Base-by-base conservation (phyloP, 768 basidiomycete species). In the Gymnopilus junonius region DNA sequence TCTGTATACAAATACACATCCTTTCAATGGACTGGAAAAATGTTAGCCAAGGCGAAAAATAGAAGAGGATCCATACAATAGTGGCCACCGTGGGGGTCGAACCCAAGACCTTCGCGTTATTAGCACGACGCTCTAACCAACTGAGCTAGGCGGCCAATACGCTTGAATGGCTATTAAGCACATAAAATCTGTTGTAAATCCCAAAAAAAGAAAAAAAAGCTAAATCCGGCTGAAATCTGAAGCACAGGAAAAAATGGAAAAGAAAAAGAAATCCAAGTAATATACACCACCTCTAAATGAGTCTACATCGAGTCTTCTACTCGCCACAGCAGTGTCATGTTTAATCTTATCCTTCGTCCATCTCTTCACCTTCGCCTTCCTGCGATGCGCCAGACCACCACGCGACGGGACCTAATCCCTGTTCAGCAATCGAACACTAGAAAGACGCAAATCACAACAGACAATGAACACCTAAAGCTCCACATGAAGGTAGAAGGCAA, bases 41-140 rank as follows among this genome's bases (percentile, higher is more conserved):
- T 40, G 23, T 1, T 29, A 27, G 3, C 17, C 1, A 7, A 12
- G 23, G 29, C 54, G 17, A 51, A 51, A 31, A 31, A 51, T 3
- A 29, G 32, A 15, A n/a, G 4, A 27, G 17, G 23, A 35, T 32
- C 11, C 3, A 15, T 34, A 8, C 1, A 25, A n/a, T n/a, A 14
- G 15, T 88, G 86, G 87, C 87, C 87, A 86, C 86, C 85, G 83
- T 87, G 86, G 87, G 87, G 87, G 82, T 88, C 86, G 87, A 88
- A 88, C 87, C 87, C 86, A 88, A 85, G 87, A 87, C 87, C 87
- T 89, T 88, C 85, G 87, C 84, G 85, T 76, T 87, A 88, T 89
- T 91, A 91, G 89, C 86, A 90, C 89, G 86, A 90, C 89, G 90
- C 90, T 91, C 91, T 91, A 92, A 92, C 90, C 91, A 91, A 80